Base-by-base conservation (phyloP, 1,139 yeast species). In the Kurtzmaniella quercitrusa region DNA sequence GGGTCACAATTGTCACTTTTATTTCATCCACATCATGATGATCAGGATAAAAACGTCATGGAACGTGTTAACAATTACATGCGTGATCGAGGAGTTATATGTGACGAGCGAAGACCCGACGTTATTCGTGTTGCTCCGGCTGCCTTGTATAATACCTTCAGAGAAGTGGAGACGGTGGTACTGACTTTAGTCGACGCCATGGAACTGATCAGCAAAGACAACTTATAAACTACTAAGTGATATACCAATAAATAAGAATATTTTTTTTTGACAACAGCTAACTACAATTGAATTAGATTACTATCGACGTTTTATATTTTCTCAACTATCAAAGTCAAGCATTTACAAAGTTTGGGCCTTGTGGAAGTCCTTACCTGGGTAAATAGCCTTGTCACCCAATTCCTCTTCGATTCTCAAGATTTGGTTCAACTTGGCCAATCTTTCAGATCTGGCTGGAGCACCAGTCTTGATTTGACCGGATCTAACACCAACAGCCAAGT, bases 371-470 rank as follows among this genome's bases (percentile, higher is more conserved):
- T 76, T 80, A 71, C 98, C 98, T 52, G 97, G 96, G 77, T 80
- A 91, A 68, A 88, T 66, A 55, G 96, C 96, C 79, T 88, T 88
- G 81, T 80, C 88, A 66, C 96, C 97, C 66, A 91, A 85, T 76
- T 85, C 88, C 78, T 91, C 95, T 81, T 91, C 97, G 62, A 91
- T 91, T 79, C 97, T 88, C 71, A 91, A 82, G 73, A 91, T 84
- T 80, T 89, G 95, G 84, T 86, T 86, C 73, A 84, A 84, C 80
- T 91, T 91, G 68, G 97, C 97, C 72, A 91, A 84, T 83, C 98
- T 89, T 80, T 91, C 98, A 56, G 96, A 88, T 81, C 98, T 88
- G 59, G 96, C 95, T 68, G 97, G 96, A 66, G 98, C 97, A 84
- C 98, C 98, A 59, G 96, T 86, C 89, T 91, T 91, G 74, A 91